phyloP scores from a whole-genome alignment of 1,139 yeast genomes.

The Lodderomyces theae region DNA sequence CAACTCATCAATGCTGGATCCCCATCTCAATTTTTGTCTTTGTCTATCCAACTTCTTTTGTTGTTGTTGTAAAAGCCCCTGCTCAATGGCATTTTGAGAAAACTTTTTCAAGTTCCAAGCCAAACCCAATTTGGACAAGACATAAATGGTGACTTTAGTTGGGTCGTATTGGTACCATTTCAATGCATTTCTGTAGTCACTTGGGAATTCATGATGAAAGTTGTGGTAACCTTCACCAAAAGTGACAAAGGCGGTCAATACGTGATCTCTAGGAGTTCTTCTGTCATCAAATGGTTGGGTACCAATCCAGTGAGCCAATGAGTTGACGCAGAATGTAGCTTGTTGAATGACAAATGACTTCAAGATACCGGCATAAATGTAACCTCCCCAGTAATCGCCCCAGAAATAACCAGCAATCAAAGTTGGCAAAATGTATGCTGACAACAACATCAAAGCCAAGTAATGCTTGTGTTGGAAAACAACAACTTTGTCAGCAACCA shows the following conservation, averaged over 20 bases:
- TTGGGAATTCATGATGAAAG: constrained; percentile 99
- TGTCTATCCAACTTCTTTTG: constrained; percentile 89
- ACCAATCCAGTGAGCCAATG: constrained; percentile 98
- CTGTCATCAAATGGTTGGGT: constrained; percentile 97
- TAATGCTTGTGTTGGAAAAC: constrained; percentile 93
- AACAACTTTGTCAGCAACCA: constrained; percentile 86
- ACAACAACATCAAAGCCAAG: constrained; percentile 58
- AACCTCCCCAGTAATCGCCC: constrained; percentile 92
- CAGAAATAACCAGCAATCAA: constrained; percentile 74
- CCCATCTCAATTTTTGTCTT: constrained; percentile 86
- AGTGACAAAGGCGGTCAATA: constrained; percentile 89
- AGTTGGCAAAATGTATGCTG: constrained; percentile 75
- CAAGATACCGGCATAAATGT: constrained; percentile 84
- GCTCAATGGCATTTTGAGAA: constrained; percentile 93
- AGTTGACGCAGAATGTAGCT: constrained; percentile 97
- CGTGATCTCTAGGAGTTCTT: constrained; percentile 96
- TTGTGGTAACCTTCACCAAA: constrained; percentile 99
- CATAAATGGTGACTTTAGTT: constrained; percentile 77
- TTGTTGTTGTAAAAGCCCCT: constrained; percentile 92
- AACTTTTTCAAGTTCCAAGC: constrained; percentile 90
- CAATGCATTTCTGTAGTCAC: constrained; percentile 96
- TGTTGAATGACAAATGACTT: constrained; percentile 88
- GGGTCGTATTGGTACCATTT: constrained; percentile 99
- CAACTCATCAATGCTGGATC: constrained; percentile 74
- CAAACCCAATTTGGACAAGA: constrained; percentile 72